These are phyloP conservation scores for Hydnomerulius pinastri DNA, from an alignment of 768 basidiomycete genomes.

Conservation along the genomic window DNA sequence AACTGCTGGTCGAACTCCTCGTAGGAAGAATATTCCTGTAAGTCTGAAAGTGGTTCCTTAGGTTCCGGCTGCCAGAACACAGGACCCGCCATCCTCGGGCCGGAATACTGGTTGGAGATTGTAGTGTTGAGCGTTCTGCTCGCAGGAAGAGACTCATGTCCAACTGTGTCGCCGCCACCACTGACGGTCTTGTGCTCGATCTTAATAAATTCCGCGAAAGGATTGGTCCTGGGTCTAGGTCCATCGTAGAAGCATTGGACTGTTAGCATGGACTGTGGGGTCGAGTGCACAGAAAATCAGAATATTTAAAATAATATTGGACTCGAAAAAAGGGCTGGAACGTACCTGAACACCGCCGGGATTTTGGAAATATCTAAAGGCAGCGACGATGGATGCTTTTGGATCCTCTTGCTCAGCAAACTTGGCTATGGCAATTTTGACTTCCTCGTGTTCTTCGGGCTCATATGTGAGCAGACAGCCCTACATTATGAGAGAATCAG, in stretches of 20 bases:
- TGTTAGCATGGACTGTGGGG: neutral
- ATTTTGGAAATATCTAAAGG: constrained; percentile 4
- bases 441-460: neutral
- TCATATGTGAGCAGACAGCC: constrained; percentile 6
- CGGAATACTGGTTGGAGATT: too few species aligned
- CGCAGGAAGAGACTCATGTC: neutral
- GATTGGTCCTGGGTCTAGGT: neutral
- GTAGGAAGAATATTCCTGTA: too few species aligned
- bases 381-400: constrained; percentile 12
- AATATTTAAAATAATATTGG: neutral
- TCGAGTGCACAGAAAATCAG: neutral
- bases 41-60: too few species aligned
- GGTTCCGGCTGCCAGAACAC: too few species aligned
- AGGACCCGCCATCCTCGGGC: too few species aligned
- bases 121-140: too few species aligned
- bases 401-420: constrained; percentile 4
- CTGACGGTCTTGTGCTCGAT: neutral
- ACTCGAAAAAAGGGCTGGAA: neutral
- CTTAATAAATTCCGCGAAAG: neutral
- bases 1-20: too few species aligned
- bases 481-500: constrained; percentile 3
- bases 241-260: constrained; percentile 15
- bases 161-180: neutral
- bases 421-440: constrained; percentile 4
- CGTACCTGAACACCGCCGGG: constrained; percentile 4